Conservation (phyloP, 2,329 filamentous ascomycete species). For the Talaromyces sp. region DNA sequence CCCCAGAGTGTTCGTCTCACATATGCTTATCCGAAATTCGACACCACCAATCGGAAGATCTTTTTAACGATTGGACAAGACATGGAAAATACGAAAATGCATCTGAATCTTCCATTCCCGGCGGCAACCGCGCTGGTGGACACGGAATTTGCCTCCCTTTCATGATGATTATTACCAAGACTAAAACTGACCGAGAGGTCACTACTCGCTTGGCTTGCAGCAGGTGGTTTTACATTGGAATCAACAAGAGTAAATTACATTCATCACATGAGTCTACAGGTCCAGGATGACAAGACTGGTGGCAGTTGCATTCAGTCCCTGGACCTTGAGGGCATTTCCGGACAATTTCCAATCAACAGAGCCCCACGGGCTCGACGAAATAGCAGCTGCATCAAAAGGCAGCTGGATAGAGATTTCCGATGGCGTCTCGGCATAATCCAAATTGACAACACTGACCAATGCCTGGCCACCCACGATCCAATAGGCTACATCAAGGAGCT, state of each 20-base stretch:
- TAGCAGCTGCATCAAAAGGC: constrained; percentile 2
- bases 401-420: constrained; percentile 1
- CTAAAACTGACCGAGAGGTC: background rate
- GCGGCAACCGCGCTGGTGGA: constrained; percentile 1
- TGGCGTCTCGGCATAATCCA: constrained; percentile 1
- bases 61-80: constrained; percentile 5
- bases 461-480: constrained; percentile 8
- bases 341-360: constrained; percentile 5
- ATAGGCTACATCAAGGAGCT: constrained; percentile 6
- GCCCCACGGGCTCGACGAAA: constrained; percentile 5
- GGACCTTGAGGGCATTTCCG: background rate
- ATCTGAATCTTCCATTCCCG: constrained; percentile 6
- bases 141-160: background rate
- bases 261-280: background rate
- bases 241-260: background rate
- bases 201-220: background rate
- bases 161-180: background rate
- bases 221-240: background rate
- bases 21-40: constrained; percentile 8
- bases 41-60: background rate
- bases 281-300: constrained; percentile 8
- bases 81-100: background rate
- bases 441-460: constrained; percentile 7
- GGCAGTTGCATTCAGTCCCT: constrained; percentile 1
- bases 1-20: constrained; percentile 3